Evolutionary conservation across 306 rosid genomes (phyloP).

Genomic region (Cotoneaster glaucophyllus): DNA sequence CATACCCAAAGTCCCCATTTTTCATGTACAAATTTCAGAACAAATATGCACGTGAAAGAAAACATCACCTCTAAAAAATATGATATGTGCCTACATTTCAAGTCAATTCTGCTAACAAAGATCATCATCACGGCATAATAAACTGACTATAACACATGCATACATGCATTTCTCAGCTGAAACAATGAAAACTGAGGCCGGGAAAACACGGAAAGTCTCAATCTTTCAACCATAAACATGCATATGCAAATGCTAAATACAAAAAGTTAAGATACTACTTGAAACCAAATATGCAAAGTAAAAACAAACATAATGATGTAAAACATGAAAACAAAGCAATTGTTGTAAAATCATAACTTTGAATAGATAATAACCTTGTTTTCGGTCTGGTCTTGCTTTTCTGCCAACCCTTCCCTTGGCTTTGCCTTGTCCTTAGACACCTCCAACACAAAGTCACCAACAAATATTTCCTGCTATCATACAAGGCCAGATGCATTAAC

Average conservation of each 20-base stretch:
- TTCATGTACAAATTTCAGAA: not conserved
- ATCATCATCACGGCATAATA: not conserved
- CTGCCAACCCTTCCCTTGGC: too few species aligned
- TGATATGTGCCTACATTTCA: not conserved
- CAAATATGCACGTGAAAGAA: not conserved
- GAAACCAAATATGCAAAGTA: not conserved
- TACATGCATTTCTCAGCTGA: too few species aligned
- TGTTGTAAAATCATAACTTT: too few species aligned
- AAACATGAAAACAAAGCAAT: not conserved
- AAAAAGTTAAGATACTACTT: not conserved
- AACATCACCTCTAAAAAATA: not conserved
- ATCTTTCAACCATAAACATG: too few species aligned
- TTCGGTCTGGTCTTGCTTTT: conserved; percentile 27
- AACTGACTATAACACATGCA: not conserved
- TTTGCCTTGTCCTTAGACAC: conserved; percentile 22
- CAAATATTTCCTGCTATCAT: not conserved
- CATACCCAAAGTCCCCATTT: not conserved
- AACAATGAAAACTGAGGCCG: not conserved
- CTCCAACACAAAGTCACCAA: conserved; percentile 11
- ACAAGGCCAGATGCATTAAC: not conserved
- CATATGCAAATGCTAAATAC: not conserved
- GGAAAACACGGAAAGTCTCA: not conserved
- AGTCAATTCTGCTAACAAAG: not conserved
- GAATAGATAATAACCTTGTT: conserved; percentile 64
- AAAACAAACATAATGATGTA: not conserved